Evolutionary conservation across 169 alveolate genomes (phyloP).

Genomic region (Theileria sp.): DNA sequence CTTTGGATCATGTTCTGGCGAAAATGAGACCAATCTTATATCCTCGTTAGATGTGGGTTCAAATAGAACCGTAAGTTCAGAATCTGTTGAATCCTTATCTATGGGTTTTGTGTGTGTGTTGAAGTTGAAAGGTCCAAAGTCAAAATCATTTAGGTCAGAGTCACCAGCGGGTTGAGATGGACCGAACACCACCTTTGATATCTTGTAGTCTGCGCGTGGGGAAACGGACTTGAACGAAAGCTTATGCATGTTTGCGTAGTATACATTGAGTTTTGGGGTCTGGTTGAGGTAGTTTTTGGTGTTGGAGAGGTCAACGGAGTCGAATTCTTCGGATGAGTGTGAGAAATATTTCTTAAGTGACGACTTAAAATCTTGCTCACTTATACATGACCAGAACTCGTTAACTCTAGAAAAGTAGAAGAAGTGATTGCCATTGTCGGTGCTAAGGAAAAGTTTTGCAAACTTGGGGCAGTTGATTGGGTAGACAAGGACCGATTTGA

Average conservation of each 20-base stretch:
- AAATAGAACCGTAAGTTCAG: neutral
- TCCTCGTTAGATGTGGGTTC: conserved; percentile 8
- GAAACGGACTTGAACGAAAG: neutral
- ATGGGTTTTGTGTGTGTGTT: neutral
- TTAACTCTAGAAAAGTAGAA: neutral
- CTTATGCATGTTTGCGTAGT: neutral
- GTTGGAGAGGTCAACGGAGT: neutral
- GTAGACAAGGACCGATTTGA: neutral
- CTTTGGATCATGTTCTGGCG: conserved; percentile 9
- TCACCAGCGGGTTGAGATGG: neutral
- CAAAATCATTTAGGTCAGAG: neutral
- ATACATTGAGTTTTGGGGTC: neutral
- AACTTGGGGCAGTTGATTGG: conserved; percentile 7
- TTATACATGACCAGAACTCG: neutral
- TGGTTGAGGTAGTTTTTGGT: neutral
- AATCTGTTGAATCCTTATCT: neutral
- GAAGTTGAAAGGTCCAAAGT: neutral
- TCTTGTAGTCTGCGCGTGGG: neutral
- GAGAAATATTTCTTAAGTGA: neutral
- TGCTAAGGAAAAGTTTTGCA: neutral
- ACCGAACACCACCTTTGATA: neutral
- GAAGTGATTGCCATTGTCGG: neutral
- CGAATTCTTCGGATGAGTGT: neutral
- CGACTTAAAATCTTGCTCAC: neutral
- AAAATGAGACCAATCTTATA: neutral